Percentiles rank a stretch among this genome's conserved stretches.
phyloP scores from a whole-genome alignment of 2,329 filamentous ascomycete genomes.

The Cladobotryum protrusum region DNA sequence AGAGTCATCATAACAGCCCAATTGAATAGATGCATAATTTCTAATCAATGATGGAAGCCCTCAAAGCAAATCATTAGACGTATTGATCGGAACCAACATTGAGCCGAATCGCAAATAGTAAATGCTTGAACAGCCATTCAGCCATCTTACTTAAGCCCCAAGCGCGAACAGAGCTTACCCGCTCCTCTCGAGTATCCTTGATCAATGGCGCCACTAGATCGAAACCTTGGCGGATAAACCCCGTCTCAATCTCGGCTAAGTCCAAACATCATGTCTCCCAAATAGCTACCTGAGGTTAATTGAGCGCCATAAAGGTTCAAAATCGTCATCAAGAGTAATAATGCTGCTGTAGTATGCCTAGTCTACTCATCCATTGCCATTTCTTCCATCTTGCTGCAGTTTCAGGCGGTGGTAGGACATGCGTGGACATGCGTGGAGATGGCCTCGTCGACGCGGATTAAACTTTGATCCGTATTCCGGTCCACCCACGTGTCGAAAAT shows the following conservation, averaged over 20 bases:
- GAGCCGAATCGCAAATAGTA: no score
- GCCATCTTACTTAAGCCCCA: no score
- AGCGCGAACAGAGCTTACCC: no score
- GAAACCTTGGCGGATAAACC: constrained; percentile 22
- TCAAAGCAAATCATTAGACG: no score
- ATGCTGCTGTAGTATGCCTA: not conserved
- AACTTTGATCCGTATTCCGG: constrained; percentile 11
- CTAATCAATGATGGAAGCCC: no score
- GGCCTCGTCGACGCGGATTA: constrained; percentile 9
- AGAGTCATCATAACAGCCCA: no score
- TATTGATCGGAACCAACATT: no score
- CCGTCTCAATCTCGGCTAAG: constrained; percentile 25
- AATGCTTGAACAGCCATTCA: no score
- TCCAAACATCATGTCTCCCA: constrained; percentile 12
- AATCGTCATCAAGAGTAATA: not conserved
- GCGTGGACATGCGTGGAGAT: not conserved
- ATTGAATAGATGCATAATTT: no score
- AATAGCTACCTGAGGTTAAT: not conserved
- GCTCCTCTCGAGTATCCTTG: no score
- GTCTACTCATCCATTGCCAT: not conserved
- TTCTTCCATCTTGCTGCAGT: not conserved
- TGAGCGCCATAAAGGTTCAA: not conserved
- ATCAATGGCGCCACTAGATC: not conserved
- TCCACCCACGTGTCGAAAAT: constrained; percentile 2
- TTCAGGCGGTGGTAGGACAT: not conserved